A percentile compares a stretch with the other conserved stretches of the same genome.
phyloP scores from a whole-genome alignment of 2,329 filamentous ascomycete genomes.

The Aspergillus carbonarius region DNA sequence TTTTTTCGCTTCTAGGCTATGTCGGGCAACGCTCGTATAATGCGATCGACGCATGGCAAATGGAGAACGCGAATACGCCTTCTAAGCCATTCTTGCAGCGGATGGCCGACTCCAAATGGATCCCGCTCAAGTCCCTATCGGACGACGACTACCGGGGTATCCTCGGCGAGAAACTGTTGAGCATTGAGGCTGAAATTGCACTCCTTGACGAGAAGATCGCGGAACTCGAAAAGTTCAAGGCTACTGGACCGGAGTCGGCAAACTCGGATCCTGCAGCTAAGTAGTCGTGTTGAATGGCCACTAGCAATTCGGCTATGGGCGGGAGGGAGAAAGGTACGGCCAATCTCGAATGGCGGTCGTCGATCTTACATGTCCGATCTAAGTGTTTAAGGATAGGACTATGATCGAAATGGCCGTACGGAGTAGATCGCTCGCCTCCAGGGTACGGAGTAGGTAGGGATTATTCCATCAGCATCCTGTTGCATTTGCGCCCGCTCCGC shows the following conservation, averaged over 20 bases:
- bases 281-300: slow-evolving; percentile 3
- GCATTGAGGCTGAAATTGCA: slow-evolving; percentile 73
- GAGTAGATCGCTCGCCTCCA: background rate
- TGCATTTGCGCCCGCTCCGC: background rate
- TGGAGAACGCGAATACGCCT: slow-evolving; percentile 35
- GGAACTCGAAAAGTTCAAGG: slow-evolving; percentile 42
- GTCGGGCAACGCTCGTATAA: slow-evolving; percentile 59
- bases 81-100: slow-evolving; percentile 49
- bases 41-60: slow-evolving; percentile 49
- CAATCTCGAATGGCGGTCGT: background rate
- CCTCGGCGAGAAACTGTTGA: slow-evolving; percentile 68
- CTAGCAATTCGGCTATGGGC: background rate
- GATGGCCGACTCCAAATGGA: slow-evolving; percentile 64
- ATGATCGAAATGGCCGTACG: background rate
- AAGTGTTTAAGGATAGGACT: background rate
- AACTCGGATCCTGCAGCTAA: background rate
- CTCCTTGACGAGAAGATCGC: slow-evolving; percentile 74
- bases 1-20: slow-evolving; percentile 60
- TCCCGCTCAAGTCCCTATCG: slow-evolving; percentile 67
- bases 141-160: slow-evolving; percentile 72
- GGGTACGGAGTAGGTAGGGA: background rate
- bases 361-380: background rate
- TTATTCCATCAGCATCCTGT: background rate
- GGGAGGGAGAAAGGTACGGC: background rate
- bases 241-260: background rate